These are phyloP conservation scores for Fusarium algeriense DNA, from an alignment of 2,329 filamentous ascomycete species.

Conservation along the genomic window DNA sequence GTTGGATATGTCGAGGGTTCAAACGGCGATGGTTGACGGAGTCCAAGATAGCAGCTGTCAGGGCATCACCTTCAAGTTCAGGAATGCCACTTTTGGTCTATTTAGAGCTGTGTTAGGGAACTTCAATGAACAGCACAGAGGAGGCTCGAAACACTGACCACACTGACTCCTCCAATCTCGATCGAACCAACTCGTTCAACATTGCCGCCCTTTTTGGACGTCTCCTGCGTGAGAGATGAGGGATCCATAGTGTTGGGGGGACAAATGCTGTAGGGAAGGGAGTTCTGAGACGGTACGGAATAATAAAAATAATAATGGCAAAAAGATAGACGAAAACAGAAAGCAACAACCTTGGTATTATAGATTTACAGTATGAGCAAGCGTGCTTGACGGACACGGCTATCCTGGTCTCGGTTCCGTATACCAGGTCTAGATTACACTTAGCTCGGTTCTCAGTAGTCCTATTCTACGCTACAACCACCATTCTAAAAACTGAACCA, in stretches of 20 bases:
- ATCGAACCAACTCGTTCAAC: not conserved
- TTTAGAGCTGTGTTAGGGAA: not conserved
- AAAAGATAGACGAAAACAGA: too few relatives aligned
- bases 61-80: not conserved
- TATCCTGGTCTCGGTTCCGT: not conserved
- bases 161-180: not conserved
- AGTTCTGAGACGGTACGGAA: too few relatives aligned
- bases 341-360: not conserved
- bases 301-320: too few relatives aligned
- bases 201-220: not conserved
- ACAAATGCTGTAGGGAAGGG: not conserved
- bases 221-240: not conserved
- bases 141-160: not conserved
- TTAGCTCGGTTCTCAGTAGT: not conserved
- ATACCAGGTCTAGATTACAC: not conserved
- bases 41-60: not conserved
- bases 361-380: not conserved
- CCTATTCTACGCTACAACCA: not conserved
- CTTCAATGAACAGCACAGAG: not conserved
- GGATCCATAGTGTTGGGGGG: not conserved
- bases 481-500: not conserved
- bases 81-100: not conserved
- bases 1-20: slow-evolving; percentile 1
- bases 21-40: slow-evolving; percentile 1
- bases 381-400: not conserved